Evolutionary conservation across 768 basidiomycete species (phyloP).

Genomic region (Collybia sordida): DNA sequence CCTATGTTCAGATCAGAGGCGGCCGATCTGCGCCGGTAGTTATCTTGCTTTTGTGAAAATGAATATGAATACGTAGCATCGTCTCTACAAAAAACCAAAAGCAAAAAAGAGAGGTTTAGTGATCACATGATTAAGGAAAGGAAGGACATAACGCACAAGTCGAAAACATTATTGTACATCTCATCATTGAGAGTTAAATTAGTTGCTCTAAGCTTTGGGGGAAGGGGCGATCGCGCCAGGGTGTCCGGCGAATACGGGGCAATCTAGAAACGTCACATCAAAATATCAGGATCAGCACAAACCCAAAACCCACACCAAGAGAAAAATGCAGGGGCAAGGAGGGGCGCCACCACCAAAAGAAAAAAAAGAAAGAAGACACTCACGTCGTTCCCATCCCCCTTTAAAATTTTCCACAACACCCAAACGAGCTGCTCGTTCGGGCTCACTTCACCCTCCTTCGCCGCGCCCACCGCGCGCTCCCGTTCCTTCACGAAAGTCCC

Average conservation of each 20-base stretch:
- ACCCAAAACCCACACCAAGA: no score
- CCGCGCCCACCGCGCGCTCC: slow-evolving; percentile 52
- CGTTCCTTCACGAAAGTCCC: slow-evolving; percentile 69
- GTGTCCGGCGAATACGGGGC: slow-evolving; percentile 79
- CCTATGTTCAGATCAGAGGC: slow-evolving; percentile 33
- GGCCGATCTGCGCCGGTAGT: slow-evolving; percentile 34
- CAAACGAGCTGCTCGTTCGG: slow-evolving; percentile 79
- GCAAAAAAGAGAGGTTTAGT: no score
- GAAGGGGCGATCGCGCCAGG: slow-evolving; percentile 71
- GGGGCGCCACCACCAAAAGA: not conserved
- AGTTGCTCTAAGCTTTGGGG: slow-evolving; percentile 70
- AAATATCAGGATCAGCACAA: no score
- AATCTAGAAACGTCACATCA: slow-evolving; percentile 43
- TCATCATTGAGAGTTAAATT: slow-evolving; percentile 72
- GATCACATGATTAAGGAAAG: not conserved
- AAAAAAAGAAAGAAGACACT: slow-evolving; percentile 20
- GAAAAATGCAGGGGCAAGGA: no score
- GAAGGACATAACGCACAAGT: slow-evolving; percentile 31
- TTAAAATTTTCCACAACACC: slow-evolving; percentile 86
- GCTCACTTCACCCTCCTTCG: slow-evolving; percentile 47
- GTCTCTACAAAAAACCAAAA: slow-evolving; percentile 37
- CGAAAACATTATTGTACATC: slow-evolving; percentile 47
- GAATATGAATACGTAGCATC: slow-evolving; percentile 45
- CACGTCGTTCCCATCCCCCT: slow-evolving; percentile 81
- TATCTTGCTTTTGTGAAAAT: slow-evolving; percentile 30